Conservation (phyloP, 306 rosid genomes). For the Gastrolobium bilobum region DNA sequence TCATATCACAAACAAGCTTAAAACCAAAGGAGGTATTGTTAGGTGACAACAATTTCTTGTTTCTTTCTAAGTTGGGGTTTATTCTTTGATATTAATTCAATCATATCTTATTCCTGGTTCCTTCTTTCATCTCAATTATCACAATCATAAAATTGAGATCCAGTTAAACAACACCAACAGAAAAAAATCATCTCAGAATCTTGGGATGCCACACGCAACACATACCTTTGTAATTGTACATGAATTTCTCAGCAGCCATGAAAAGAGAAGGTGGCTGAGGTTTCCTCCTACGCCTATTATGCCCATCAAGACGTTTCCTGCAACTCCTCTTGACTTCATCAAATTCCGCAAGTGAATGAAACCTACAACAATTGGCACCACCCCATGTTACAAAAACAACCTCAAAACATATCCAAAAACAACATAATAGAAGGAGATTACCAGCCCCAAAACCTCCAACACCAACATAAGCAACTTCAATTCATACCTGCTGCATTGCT, state of each 20-base stretch:
- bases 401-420: constrained; percentile 38
- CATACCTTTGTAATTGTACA: constrained; percentile 67
- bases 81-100: background rate
- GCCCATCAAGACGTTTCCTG: constrained; percentile 88
- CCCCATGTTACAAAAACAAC: constrained; percentile 46
- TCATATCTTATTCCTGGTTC: constrained; percentile 14
- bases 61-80: background rate
- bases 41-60: background rate
- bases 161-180: constrained; percentile 18
- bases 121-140: background rate
- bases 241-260: constrained; percentile 63
- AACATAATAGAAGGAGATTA: constrained; percentile 36
- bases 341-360: constrained; percentile 87
- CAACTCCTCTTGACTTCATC: constrained; percentile 93
- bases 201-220: constrained; percentile 26
- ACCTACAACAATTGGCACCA: constrained; percentile 60
- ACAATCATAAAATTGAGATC: constrained; percentile 20
- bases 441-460: constrained; percentile 10
- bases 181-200: constrained; percentile 21
- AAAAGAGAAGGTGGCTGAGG: constrained; percentile 75
- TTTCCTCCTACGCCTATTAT: constrained; percentile 85
- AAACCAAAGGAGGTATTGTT: constrained; percentile 13
- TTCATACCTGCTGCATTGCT: constrained; percentile 91
- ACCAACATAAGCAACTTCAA: constrained; percentile 23
- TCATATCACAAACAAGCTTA: constrained; percentile 30